phyloP scores from a whole-genome alignment of 345 rosid species.

The Brassica juncea region DNA sequence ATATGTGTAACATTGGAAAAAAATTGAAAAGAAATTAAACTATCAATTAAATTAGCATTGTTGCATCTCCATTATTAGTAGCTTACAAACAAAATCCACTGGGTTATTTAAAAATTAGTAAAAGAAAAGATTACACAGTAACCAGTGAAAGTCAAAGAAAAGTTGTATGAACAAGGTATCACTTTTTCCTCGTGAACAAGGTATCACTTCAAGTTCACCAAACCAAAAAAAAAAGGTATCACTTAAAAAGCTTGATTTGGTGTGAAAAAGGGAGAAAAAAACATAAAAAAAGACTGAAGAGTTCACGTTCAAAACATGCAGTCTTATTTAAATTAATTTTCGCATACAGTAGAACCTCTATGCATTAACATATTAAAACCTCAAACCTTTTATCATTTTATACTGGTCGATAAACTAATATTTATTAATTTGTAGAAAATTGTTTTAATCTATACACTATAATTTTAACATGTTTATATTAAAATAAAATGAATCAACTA shows the following conservation, averaged over 20 bases:
- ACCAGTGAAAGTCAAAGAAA: background rate
- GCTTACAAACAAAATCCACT: no score
- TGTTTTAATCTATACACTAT: no score
- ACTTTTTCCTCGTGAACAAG: no score
- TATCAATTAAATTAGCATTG: no score
- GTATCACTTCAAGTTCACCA: no score
- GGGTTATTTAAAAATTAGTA: no score
- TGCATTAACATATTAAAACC: background rate
- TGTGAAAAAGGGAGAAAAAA: background rate
- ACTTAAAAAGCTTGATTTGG: no score
- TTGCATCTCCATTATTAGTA: no score
- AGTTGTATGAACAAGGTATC: background rate
- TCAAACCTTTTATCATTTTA: background rate
- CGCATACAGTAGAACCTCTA: background rate
- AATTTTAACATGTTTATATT: background rate
- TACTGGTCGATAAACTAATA: no score
- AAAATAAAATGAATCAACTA: background rate
- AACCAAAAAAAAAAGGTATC: background rate
- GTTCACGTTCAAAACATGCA: background rate
- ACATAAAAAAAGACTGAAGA: background rate
- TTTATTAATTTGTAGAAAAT: no score
- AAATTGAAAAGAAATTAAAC: no score
- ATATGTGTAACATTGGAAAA: no score
- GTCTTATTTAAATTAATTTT: background rate
- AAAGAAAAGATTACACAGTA: background rate